Evolutionary conservation across 1,284 basidiomycete species (phyloP).

Genomic region (Testicularia cyperi): DNA sequence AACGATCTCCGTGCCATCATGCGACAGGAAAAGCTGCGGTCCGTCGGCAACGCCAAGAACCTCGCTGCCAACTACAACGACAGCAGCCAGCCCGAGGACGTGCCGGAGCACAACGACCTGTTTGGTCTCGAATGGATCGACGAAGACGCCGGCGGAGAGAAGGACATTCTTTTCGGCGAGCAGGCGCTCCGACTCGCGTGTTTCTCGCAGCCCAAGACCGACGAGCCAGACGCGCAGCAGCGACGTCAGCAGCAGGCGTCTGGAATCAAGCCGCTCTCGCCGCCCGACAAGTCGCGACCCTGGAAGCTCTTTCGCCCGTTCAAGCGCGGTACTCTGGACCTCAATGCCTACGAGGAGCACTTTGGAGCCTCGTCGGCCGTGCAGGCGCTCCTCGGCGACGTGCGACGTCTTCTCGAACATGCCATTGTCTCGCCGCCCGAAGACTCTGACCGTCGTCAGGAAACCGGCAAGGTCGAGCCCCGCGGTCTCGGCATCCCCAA

Average conservation of each 20-base stretch:
- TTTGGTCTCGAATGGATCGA: constrained; percentile 53
- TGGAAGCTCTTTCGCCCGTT: constrained; percentile 58
- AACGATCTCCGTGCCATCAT: constrained; percentile 57
- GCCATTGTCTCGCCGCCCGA: constrained; percentile 51
- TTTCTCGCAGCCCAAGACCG: constrained; percentile 43
- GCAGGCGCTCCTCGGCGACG: constrained; percentile 48
- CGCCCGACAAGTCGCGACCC: constrained; percentile 11
- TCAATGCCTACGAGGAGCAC: constrained; percentile 45
- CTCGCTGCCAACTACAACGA: constrained; percentile 57
- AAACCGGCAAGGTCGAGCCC: constrained; percentile 16
- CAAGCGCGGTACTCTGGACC: constrained; percentile 46
- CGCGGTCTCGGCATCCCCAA: constrained; percentile 52
- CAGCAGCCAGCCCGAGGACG: constrained; percentile 40
- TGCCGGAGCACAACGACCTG: constrained; percentile 57
- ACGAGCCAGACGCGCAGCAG: constrained; percentile 23
- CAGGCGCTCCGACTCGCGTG: constrained; percentile 51
- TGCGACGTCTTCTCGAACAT: constrained; percentile 46
- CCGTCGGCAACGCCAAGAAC: constrained; percentile 52
- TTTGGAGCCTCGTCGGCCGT: constrained; percentile 48
- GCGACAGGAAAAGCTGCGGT: constrained; percentile 56
- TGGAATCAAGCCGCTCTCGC: constrained; percentile 21
- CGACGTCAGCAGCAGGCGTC: constrained; percentile 20
- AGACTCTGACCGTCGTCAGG: constrained; percentile 25
- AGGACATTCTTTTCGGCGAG: constrained; percentile 51
- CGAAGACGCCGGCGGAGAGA: constrained; percentile 20